Evolutionary conservation across 2,329 filamentous ascomycete species (phyloP), one percentile per base, ranked within the genome.

Genomic region (Plectosphaerella plurivora): DNA sequence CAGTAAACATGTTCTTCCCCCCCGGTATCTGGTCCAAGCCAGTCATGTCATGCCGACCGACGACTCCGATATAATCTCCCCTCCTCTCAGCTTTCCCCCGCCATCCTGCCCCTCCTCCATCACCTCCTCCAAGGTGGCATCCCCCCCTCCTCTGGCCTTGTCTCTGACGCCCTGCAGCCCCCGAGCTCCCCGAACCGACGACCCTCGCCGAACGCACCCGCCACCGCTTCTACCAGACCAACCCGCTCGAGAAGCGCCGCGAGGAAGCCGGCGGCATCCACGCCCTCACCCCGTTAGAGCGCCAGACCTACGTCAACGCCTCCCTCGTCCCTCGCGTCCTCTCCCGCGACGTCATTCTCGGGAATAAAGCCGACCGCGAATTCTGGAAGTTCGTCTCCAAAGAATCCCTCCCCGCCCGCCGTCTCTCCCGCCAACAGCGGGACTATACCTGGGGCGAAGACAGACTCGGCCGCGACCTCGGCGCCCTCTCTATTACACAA

Each of bases 371-470:
- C 24, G 75, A 81, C 61, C 75, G 76, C 60, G 80, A 83, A 59
- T 75, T 79, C 62, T 84, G 81, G 81, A 80, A 79, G 65, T 68
- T 72, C 46, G 70, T 81, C 56, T 74, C 73, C 63, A 81, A 83
- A 57, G 72, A 77, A 47, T 73, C 67, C 52, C 68, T 82, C 14
- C 76, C 79, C 5, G 66, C 77, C 48, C 76, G 79, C 37, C 67
- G 68, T 24, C 66, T 77, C 16, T 62, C 65, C 20, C 50, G 51
- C 28, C 47, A 42, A 10, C 49, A 49, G 39, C 51, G 49, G 20
- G 61, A 61, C 39, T 69, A 74, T 66, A 50, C 61, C 64, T 83
- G 79, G 79, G 79, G 79, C 53, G 65, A 61, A 49, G 81, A 83
- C 60, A 71, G 70, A 50, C 65, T 67, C 62, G 79, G 79, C 15